Evolutionary conservation across 192 early-diverging fungal species (phyloP).

Genomic region (Backusella circina): DNA sequence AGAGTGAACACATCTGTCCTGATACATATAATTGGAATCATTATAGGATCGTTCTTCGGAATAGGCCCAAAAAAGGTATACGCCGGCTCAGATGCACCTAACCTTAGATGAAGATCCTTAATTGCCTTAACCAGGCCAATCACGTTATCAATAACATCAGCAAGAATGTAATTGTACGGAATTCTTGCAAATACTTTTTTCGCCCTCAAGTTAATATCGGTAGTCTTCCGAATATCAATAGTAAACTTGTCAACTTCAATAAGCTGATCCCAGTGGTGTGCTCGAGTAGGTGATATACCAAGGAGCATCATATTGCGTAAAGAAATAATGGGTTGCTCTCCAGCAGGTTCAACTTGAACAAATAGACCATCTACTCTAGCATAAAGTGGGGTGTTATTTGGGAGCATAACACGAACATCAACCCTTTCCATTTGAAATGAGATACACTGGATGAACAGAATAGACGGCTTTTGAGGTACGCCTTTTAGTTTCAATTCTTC

Average conservation of each 20-base stretch:
- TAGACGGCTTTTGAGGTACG: too few species aligned
- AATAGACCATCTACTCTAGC: neutral
- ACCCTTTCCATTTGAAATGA: neutral
- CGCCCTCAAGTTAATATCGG: neutral
- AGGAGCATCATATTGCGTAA: neutral
- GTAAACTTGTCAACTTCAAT: neutral
- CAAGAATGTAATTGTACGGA: constrained; percentile 21
- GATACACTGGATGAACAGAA: neutral
- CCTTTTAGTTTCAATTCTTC: too few species aligned
- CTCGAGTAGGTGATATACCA: neutral
- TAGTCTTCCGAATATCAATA: neutral
- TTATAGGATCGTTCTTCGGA: neutral
- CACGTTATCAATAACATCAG: constrained; percentile 13
- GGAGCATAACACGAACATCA: constrained; percentile 1
- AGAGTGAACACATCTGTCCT: constrained; percentile 4
- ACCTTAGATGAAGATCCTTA: constrained; percentile 9
- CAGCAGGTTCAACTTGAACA: neutral
- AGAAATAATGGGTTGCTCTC: neutral
- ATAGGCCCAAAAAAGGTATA: constrained; percentile 22
- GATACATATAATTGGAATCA: constrained; percentile 10
- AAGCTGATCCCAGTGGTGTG: neutral
- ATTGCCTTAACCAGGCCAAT: constrained; percentile 13
- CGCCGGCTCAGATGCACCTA: neutral
- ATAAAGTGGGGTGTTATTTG: neutral
- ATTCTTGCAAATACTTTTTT: constrained; percentile 11